Percentiles rank a stretch among this genome's conserved stretches.
These are phyloP conservation scores for Dactylellina haptotyla DNA, from an alignment of 2,329 filamentous ascomycete species.

Conservation along the genomic window DNA sequence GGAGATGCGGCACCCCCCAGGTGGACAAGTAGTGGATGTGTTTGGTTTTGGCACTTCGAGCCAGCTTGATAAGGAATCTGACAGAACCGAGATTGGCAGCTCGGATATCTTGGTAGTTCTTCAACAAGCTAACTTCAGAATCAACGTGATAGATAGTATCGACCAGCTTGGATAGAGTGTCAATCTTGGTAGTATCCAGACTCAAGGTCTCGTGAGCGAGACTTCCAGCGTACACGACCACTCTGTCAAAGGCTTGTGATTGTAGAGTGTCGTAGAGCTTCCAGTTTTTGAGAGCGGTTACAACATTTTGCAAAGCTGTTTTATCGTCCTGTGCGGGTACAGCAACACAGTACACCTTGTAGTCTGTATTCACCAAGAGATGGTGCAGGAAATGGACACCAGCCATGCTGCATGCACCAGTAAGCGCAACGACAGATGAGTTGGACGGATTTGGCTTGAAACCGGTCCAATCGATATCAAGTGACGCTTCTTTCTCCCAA, in stretches of 20 bases:
- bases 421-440: conserved; percentile 15
- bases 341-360: conserved; percentile 28
- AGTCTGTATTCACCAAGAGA: conserved; percentile 17
- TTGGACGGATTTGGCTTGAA: background rate
- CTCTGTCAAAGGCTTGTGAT: conserved; percentile 13
- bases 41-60: conserved; percentile 16
- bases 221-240: conserved; percentile 19
- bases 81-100: conserved; percentile 32
- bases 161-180: conserved; percentile 11
- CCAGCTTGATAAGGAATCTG: conserved; percentile 23
- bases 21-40: conserved; percentile 26
- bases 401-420: conserved; percentile 21
- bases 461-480: conserved; percentile 17
- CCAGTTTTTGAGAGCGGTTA: conserved; percentile 18
- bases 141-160: conserved; percentile 32
- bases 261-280: conserved; percentile 18
- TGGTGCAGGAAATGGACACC: conserved; percentile 22
- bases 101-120: conserved; percentile 32
- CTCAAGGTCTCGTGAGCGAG: conserved; percentile 15
- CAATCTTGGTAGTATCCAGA: conserved; percentile 22
- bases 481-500: conserved; percentile 21
- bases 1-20: conserved; percentile 25
- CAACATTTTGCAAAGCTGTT: conserved; percentile 12
- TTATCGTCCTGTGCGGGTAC: conserved; percentile 22
- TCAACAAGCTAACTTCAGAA: conserved; percentile 28